Evolutionary conservation across 2,329 filamentous ascomycete species (phyloP).

Genomic region (Orbilia oligospora): DNA sequence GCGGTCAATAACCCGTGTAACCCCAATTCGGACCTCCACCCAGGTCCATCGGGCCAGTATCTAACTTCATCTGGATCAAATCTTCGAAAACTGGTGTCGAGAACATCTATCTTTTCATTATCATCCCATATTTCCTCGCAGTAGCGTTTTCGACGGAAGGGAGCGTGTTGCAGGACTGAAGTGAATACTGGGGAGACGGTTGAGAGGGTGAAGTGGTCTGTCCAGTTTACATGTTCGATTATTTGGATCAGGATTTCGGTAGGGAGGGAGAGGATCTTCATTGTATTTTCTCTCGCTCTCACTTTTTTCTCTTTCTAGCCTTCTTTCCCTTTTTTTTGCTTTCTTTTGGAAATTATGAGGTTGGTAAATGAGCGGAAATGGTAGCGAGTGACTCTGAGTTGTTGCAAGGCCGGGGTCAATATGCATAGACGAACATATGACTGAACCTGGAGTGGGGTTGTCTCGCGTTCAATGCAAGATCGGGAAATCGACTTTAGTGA

Average conservation of each 20-base stretch:
- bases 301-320: background rate
- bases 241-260: conserved; percentile 28
- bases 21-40: background rate
- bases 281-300: no score
- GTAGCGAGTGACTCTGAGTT: background rate
- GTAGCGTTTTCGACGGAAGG: conserved; percentile 9
- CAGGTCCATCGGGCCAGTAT: conserved; percentile 10
- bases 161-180: conserved; percentile 15
- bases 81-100: background rate
- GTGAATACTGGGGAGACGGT: conserved; percentile 1
- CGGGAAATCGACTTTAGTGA: background rate
- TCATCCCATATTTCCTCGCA: conserved; percentile 10
- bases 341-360: background rate
- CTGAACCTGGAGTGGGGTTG: background rate
- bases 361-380: background rate
- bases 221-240: conserved; percentile 10
- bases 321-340: background rate
- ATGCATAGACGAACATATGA: background rate
- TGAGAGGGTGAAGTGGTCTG: conserved; percentile 31
- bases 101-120: background rate
- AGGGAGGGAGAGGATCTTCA: conserved; percentile 28
- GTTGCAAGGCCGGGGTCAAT: background rate
- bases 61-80: background rate
- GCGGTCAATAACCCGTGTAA: conserved; percentile 4
- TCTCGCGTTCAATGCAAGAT: background rate